Percentiles rank a stretch among this genome's conserved stretches.
Conservation (phyloP, 768 basidiomycete species). For the Mycena olivaceomarginata region DNA sequence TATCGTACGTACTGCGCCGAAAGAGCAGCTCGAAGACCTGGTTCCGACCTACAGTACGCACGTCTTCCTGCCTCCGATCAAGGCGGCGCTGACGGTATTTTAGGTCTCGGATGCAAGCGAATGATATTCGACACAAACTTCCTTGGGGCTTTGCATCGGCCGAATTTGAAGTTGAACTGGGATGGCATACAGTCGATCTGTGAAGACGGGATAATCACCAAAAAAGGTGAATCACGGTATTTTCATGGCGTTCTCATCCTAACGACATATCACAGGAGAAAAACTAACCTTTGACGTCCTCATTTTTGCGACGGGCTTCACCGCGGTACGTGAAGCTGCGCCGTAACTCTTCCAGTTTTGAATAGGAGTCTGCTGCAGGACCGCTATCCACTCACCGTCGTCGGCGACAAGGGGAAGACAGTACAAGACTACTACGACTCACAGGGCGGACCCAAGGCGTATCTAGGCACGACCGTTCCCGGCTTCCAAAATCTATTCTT, state of each 20-base stretch:
- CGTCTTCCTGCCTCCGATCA: not conserved
- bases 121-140: slow-evolving; percentile 70
- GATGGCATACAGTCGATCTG: slow-evolving; percentile 61
- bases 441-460: slow-evolving; percentile 64
- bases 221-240: slow-evolving; percentile 53
- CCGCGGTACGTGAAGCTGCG: slow-evolving; percentile 47
- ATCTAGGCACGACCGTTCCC: slow-evolving; percentile 64
- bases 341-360: not conserved
- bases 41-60: slow-evolving; percentile 69
- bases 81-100: not conserved
- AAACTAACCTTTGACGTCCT: slow-evolving; percentile 60
- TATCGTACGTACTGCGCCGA: slow-evolving; percentile 64
- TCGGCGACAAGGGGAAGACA: slow-evolving; percentile 52
- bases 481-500: slow-evolving; percentile 69
- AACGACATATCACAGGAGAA: slow-evolving; percentile 52
- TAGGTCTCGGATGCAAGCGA: slow-evolving; percentile 74
- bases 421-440: slow-evolving; percentile 63
- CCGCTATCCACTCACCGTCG: slow-evolving; percentile 55
- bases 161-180: slow-evolving; percentile 70
- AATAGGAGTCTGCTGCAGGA: slow-evolving; percentile 47
- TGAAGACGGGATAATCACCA: slow-evolving; percentile 64
- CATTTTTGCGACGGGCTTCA: slow-evolving; percentile 64
- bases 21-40: slow-evolving; percentile 64
- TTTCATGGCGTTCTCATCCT: slow-evolving; percentile 37
- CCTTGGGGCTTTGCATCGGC: slow-evolving; percentile 64